Conservation (phyloP, 2,329 filamentous ascomycete genomes). For the Fusarium brevicatenulatum region DNA sequence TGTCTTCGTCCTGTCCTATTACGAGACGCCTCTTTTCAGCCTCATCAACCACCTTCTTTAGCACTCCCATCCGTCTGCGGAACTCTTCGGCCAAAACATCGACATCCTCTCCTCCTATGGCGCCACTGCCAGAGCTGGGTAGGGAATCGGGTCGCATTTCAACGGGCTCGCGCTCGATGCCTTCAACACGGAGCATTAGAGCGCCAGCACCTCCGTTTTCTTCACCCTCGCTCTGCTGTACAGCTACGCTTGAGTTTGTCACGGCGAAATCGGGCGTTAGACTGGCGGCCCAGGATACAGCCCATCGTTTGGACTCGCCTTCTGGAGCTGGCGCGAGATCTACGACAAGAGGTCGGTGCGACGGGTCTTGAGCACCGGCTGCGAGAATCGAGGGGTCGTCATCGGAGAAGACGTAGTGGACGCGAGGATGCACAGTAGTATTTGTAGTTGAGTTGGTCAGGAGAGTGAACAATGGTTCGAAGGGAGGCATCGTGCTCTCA, state of each 20-base stretch:
- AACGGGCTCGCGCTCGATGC: conserved; percentile 52
- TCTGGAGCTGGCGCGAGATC: conserved; percentile 58
- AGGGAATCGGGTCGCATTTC: conserved; percentile 42
- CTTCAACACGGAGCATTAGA: conserved; percentile 51
- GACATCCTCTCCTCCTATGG: conserved; percentile 59
- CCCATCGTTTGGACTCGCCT: conserved; percentile 55
- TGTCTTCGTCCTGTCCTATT: conserved; percentile 35
- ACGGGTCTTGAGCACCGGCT: conserved; percentile 59
- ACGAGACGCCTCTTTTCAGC: conserved; percentile 56
- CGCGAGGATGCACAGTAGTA: conserved; percentile 82
- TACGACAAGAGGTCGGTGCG: conserved; percentile 64
- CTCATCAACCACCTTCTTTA: conserved; percentile 65
- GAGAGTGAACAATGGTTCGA: conserved; percentile 86
- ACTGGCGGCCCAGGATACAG: conserved; percentile 75
- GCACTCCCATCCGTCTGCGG: conserved; percentile 63
- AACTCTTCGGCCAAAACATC: conserved; percentile 65
- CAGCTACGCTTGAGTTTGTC: conserved; percentile 56
- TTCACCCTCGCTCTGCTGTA: conserved; percentile 54
- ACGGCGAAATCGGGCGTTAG: conserved; percentile 79
- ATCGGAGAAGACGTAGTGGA: conserved; percentile 94
- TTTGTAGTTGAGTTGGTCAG: conserved; percentile 79
- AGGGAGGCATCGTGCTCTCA: conserved; percentile 53
- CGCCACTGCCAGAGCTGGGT: conserved; percentile 46
- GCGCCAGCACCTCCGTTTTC: conserved; percentile 39
- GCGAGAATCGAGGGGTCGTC: conserved; percentile 84